Evolutionary conservation across 805 yeast genomes (phyloP), one percentile per base, ranked within the genome.

Genomic region (Saccharomycopsis sp.): DNA sequence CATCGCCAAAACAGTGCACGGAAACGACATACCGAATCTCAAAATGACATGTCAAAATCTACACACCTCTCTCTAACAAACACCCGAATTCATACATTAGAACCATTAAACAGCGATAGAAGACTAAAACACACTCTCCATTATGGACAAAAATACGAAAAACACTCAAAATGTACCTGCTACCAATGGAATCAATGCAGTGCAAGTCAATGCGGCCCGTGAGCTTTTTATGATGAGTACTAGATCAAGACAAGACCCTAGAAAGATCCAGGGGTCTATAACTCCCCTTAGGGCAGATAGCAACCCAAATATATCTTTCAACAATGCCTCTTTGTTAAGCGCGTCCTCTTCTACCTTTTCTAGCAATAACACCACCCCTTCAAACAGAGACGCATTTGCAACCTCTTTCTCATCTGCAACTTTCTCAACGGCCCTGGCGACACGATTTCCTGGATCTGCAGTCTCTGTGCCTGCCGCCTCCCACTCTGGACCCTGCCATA

Each of bases 151-250:
- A 18, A 44, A 44, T 4, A 12, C 21, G 20, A 12, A n/a, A 12
- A 18, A 4, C 7, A 4, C 18, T 44, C 18, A 4, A 12, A 44
- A 44, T 44, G 12, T 16, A 16, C 48, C 21, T 5, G 21, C 18
- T 5, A 4, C 21, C 16, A 18, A 8, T 12, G 81, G 85, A 2
- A 80, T 85, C 34, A 73, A 76, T 41, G 81, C 85, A 0, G 72
- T 82, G 2, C 84, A 83, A 61, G 74, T 85, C 2, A 76, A 76
- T 61, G 69, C 79, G 24, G 92, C 92, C 1, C 73, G 91, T 57
- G 83, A 84, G 63, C 78, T 86, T 83, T 83, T 79, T 51, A 65
- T 65, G 37, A 56, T 78, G 51, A 81, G 82, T 44, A 75, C 82
- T 0, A 71, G 75, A 55, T 77, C 78, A 8, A 67, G 85, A n/a